Conservation (phyloP, 1,284 basidiomycete genomes). For the Pyrrhoderma noxium region DNA sequence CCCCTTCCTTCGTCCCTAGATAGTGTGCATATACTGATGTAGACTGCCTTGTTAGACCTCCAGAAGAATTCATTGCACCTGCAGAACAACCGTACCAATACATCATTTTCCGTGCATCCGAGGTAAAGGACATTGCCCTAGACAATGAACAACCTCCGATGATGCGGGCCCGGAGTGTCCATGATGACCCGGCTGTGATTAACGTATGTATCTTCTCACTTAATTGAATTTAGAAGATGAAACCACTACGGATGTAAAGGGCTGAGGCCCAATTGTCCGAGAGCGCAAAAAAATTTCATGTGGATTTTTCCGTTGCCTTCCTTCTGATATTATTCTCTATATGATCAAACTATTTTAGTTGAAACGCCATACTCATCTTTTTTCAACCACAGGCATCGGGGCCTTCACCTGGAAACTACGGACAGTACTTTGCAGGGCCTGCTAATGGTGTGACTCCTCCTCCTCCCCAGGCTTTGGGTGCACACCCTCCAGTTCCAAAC, state of each 20-base stretch:
- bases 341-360: no score
- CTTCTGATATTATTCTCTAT: conserved; percentile 34
- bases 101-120: conserved; percentile 77
- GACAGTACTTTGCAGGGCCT: conserved; percentile 10
- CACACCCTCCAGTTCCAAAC: conserved; percentile 19
- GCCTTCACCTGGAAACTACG: conserved; percentile 22
- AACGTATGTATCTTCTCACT: conserved; percentile 43
- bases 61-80: conserved; percentile 67
- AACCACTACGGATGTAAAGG: conserved; percentile 45
- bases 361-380: no score
- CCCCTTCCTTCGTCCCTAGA: conserved; percentile 1
- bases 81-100: conserved; percentile 72
- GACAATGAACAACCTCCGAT: conserved; percentile 48
- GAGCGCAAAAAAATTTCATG: conserved; percentile 43
- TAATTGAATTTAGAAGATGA: conserved; percentile 31
- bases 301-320: conserved; percentile 56
- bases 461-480: conserved; percentile 21
- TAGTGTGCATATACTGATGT: background rate
- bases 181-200: conserved; percentile 72
- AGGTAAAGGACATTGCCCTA: conserved; percentile 74
- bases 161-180: conserved; percentile 45
- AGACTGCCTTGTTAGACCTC: conserved; percentile 40
- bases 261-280: conserved; percentile 36
- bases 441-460: conserved; percentile 9
- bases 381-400: conserved; percentile 27